Conservation (phyloP, 176 grass and related monocot genomes). For the maize (Zea mays) region Zm-B73-REFERENCE-NAM-5.0 NC_050102.1:81032501-81033000, state of each 20-base stretch:
- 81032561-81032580: constrained; percentile 87
- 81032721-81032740: constrained; percentile 4
- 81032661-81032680: constrained; percentile 5
- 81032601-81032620: constrained; percentile 9
- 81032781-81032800: constrained; percentile 17
- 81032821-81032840: constrained; percentile 26
- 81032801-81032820: constrained; percentile 12
- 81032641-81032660: neutral
- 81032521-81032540: constrained; percentile 90
- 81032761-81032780: constrained; percentile 16
- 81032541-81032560: constrained; percentile 97
- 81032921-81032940: constrained; percentile 74
- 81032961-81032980: constrained; percentile 73
- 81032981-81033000: constrained; percentile 80
- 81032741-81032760: neutral
- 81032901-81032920: constrained; percentile 19
- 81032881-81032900: constrained; percentile 29
- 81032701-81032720: constrained; percentile 25
- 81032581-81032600: constrained; percentile 84
- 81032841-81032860: neutral
- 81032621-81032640: neutral
- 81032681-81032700: neutral
- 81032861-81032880: neutral
- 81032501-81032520: constrained; percentile 89
- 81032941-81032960: constrained; percentile 85